These are phyloP conservation scores for Sugiyamaella mastotermitis DNA, from an alignment of 805 yeast genomes.

Conservation along the genomic window DNA sequence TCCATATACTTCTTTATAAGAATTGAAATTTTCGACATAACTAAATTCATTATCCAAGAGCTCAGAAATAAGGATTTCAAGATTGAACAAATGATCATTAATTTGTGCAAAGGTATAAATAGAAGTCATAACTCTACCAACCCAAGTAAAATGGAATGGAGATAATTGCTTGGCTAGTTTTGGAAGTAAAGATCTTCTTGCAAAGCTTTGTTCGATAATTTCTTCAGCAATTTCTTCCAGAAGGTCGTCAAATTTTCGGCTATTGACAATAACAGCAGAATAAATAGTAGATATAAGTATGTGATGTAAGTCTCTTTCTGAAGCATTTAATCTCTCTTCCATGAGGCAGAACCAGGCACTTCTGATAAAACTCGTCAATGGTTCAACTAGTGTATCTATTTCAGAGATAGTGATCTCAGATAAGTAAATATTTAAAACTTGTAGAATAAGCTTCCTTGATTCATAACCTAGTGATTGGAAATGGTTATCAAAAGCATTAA, in stretches of 20 bases:
- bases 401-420: background rate
- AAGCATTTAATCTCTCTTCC: slow-evolving; percentile 54
- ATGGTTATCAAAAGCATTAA: slow-evolving; percentile 2
- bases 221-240: slow-evolving; percentile 26
- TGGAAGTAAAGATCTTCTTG: slow-evolving; percentile 68
- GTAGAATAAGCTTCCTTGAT: slow-evolving; percentile 1
- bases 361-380: background rate
- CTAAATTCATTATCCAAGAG: slow-evolving; percentile 37
- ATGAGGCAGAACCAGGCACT: slow-evolving; percentile 54
- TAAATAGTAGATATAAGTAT: slow-evolving; percentile 47
- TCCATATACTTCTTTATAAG: slow-evolving; percentile 50
- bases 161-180: slow-evolving; percentile 43
- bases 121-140: slow-evolving; percentile 42
- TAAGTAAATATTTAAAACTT: background rate
- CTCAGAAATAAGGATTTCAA: slow-evolving; percentile 52
- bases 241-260: slow-evolving; percentile 25
- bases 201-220: slow-evolving; percentile 31
- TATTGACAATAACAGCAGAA: slow-evolving; percentile 33
- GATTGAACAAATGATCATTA: slow-evolving; percentile 46
- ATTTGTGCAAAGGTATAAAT: slow-evolving; percentile 48
- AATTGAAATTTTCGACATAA: slow-evolving; percentile 30
- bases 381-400: background rate
- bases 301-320: slow-evolving; percentile 60
- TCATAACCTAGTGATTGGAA: slow-evolving; percentile 6
- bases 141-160: slow-evolving; percentile 38